Conservation (phyloP, 805 yeast genomes). For the Suhomyces emberorum region DNA sequence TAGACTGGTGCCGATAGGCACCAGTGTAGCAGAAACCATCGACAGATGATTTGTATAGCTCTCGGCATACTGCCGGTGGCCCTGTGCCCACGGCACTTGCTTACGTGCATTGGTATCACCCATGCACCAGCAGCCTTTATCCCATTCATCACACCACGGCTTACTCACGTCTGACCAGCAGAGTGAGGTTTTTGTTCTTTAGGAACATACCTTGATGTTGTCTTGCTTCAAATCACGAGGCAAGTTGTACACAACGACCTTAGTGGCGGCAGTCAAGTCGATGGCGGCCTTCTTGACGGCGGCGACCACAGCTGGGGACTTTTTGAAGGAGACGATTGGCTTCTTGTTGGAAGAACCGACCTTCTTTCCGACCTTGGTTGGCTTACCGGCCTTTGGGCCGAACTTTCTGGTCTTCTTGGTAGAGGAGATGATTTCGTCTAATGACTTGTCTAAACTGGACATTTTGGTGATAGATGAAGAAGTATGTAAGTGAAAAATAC, state of each 20-base stretch:
- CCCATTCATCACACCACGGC: neutral
- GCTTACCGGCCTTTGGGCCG: conserved; percentile 23
- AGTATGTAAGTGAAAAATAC: neutral
- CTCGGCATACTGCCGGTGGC: too few relatives aligned
- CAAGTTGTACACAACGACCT: conserved; percentile 80
- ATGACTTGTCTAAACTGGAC: conserved; percentile 88
- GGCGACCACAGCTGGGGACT: conserved; percentile 21
- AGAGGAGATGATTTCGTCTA: conserved; percentile 88
- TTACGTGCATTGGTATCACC: too few relatives aligned
- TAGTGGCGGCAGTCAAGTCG: conserved; percentile 62
- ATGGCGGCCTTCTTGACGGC: conserved; percentile 18
- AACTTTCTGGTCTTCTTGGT: conserved; percentile 27
- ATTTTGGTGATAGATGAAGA: conserved; percentile 29
- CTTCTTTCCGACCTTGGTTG: conserved; percentile 36
- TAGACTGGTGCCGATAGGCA: too few relatives aligned
- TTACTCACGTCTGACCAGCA: neutral
- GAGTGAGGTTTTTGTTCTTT: neutral
- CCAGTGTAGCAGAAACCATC: too few relatives aligned
- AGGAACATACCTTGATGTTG: conserved; percentile 77
- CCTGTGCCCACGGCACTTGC: neutral
- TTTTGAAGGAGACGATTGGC: conserved; percentile 25
- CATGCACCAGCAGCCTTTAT: too few relatives aligned
- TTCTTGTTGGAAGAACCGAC: conserved; percentile 26
- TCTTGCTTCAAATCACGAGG: conserved; percentile 81
- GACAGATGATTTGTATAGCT: too few relatives aligned